These are phyloP conservation scores for Colletotrichum coccodes DNA, from an alignment of 2,329 filamentous ascomycete species.

Conservation along the genomic window DNA sequence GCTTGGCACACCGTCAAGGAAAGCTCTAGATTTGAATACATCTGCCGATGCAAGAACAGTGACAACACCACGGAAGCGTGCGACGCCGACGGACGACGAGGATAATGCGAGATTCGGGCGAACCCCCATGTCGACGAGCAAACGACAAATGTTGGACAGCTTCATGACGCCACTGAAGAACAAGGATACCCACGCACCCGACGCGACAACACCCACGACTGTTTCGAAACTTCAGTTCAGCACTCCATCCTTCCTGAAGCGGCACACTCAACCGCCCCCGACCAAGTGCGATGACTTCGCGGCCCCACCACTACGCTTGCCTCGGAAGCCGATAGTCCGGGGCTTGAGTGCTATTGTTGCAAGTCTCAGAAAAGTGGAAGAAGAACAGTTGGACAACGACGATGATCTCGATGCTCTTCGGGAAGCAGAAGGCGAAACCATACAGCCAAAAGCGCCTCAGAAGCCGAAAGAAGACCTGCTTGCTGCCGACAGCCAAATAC, in stretches of 20 bases:
- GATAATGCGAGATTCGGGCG: constrained; percentile 48
- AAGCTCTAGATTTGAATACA: constrained; percentile 44
- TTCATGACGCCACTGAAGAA: constrained; percentile 74
- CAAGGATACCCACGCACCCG: constrained; percentile 48
- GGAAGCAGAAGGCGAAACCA: constrained; percentile 71
- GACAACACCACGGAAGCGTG: constrained; percentile 61
- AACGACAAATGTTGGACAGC: constrained; percentile 68
- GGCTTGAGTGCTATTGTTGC: constrained; percentile 81
- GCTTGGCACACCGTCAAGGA: constrained; percentile 60
- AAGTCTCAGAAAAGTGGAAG: constrained; percentile 74
- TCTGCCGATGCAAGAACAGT: constrained; percentile 36
- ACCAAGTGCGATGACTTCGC: constrained; percentile 65
- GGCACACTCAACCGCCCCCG: constrained; percentile 58
- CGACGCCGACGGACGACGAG: constrained; percentile 40
- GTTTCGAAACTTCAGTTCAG: constrained; percentile 68
- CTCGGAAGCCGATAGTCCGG: constrained; percentile 70
- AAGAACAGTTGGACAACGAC: constrained; percentile 75
- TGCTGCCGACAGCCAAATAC: constrained; percentile 54
- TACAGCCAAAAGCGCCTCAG: constrained; percentile 35
- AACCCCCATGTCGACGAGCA: constrained; percentile 67
- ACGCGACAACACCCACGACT: constrained; percentile 57
- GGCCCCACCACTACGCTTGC: constrained; percentile 62
- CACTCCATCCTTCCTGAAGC: constrained; percentile 77
- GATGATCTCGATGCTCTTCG: constrained; percentile 79
- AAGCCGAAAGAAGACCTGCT: constrained; percentile 47